Conservation (phyloP, 805 yeast species). For the Yamadazyma ubonensis region DNA sequence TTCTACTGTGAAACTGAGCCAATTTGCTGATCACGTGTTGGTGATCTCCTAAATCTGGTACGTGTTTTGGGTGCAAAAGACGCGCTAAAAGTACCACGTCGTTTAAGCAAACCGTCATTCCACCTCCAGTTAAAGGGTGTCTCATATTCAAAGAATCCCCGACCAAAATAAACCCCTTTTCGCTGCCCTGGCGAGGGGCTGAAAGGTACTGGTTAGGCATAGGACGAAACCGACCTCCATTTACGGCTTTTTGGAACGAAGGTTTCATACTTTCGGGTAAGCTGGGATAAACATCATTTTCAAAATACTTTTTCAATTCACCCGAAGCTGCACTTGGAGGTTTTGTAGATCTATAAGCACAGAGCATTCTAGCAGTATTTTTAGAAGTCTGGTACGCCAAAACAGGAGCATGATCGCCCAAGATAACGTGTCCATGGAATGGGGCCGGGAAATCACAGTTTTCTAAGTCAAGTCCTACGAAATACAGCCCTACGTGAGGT, state of each 20-base stretch:
- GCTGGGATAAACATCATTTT: conserved; percentile 57
- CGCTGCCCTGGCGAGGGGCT: conserved; percentile 63
- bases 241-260: conserved; percentile 65
- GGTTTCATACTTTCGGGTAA: conserved; percentile 67
- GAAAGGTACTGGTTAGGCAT: conserved; percentile 95
- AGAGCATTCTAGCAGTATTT: conserved; percentile 79
- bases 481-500: conserved; percentile 77
- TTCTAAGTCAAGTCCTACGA: conserved; percentile 76
- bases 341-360: conserved; percentile 75
- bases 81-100: conserved; percentile 73
- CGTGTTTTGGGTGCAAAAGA: conserved; percentile 54
- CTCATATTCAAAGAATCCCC: conserved; percentile 98
- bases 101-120: conserved; percentile 95
- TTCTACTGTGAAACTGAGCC: conserved; percentile 66
- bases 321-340: conserved; percentile 65
- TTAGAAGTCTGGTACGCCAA: conserved; percentile 84
- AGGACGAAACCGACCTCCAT: conserved; percentile 56
- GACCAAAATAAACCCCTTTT: conserved; percentile 71
- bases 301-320: conserved; percentile 60
- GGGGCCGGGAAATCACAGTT: conserved; percentile 75
- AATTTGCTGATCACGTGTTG: conserved; percentile 55
- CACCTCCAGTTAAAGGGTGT: conserved; percentile 98
- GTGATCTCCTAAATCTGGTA: conserved; percentile 58
- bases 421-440: conserved; percentile 83
- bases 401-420: conserved; percentile 86